Evolutionary conservation across 768 basidiomycete species (phyloP), one percentile per base, ranked within the genome.

Genomic region (Tulasnella sp.): DNA sequence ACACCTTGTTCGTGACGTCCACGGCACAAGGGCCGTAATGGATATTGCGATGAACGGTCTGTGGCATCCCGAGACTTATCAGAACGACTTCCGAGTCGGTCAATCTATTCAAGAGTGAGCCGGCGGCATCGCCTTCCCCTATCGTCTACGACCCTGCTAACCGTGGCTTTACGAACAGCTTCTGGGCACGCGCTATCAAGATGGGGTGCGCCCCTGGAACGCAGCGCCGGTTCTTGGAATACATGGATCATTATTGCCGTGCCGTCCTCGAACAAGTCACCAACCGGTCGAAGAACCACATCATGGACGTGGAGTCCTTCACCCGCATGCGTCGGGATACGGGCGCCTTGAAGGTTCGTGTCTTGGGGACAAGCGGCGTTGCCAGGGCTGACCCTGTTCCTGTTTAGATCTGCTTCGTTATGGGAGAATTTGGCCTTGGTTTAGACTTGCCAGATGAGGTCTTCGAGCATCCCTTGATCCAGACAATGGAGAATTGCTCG

Each of bases 181-280:
- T 78, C n/a, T 78, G 77, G 77, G 29, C 29, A 34, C 75, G 75
- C n/a, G 58, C 68, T 1, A 19, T 52, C 64, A 34, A 67, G 40
- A 25, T 67, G 17, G 64, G 75, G 22, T 52, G n/a, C 37, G 40
- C 34, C 54, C 70, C 49, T 29, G 74, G 74, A 12, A 37, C 58
- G 11, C 77, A 77, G 38, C 42, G 38, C 14, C 78, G 77, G 72
- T 81, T 82, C 71, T 75, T 81, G n/a, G 76, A 80, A 7, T 52
- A 77, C 0, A 80, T 81, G 36, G 77, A 75, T 7, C 78, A 71
- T 11, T 83, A 80, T 67, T 68, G 79, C 22, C 58, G 77, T 17
- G 77, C 80, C 7, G 80, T 82, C 25, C 75, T 78, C 2, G 54
- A 79, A 37, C 78, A 82, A 64, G 82, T 81, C 3, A 78, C 45